Base-by-base conservation (phyloP, 1,284 basidiomycete species). In the Ceratobasidium sp. region DNA sequence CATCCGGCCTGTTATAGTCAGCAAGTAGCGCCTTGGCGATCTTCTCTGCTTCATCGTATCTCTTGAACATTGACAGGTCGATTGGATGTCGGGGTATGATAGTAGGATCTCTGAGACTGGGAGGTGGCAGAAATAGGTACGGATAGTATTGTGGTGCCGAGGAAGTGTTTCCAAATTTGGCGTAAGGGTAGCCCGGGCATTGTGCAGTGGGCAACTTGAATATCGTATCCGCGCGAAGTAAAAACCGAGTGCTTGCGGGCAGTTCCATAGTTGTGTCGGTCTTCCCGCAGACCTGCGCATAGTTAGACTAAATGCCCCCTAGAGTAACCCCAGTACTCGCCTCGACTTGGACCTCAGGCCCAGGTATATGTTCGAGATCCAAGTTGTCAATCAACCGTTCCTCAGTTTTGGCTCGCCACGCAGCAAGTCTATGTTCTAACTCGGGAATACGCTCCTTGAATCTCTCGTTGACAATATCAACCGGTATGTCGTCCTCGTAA, bases 171-270 rank as follows among this genome's bases (percentile, higher is more conserved):
- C 44, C 44, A 13, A 46, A 46, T 6, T 46, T 13, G 44, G 7
- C 13, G 7, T 13, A 46, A 6, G 44, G 13, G 44, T 46, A 7
- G 44, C 7, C 33, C 23, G 57, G 13, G 6, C 28, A 6, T 6
- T 59, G 23, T 12, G 5, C 57, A 2, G 13, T 13, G 13, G 23
- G n/a, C 9, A 7, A 12, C 48, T 50, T 46, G 62, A 64, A 64
- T 64, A 64, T 46, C 4, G 62, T 64, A 23, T 64, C 62, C 9
- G 62, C 62, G 3, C 62, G 62, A n/a, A 64, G 62, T 17, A 64
- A 38, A 38, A 64, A 64, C 62, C 62, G 33, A 12, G 38, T 40
- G 40, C 42, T 38, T 2, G 17, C 33, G 15, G 62, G 42, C 28
- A 64, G 42, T 4, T 17, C 62, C 7, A 17, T 23, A 38, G 62